Percentiles rank a stretch among this genome's conserved stretches.
phyloP scores from a whole-genome alignment of 2,329 filamentous ascomycete species.

The Claviceps humidiphila region DNA sequence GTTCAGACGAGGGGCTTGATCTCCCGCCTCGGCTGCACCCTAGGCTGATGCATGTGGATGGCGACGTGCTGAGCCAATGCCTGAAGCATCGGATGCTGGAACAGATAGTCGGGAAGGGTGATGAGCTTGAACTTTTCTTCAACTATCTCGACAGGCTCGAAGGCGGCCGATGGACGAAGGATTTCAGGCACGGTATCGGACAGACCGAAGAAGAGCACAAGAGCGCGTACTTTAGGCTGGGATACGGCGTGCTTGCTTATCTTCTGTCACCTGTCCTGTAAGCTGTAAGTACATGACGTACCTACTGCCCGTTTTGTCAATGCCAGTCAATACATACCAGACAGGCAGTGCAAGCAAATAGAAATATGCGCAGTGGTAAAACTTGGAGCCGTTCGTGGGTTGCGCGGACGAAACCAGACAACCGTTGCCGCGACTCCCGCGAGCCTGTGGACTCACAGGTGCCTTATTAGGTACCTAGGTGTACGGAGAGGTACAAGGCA shows the following conservation, averaged over 20 bases:
- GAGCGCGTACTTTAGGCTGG: constrained; percentile 30
- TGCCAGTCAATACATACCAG: background rate
- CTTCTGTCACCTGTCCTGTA: constrained; percentile 38
- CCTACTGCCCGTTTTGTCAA: background rate
- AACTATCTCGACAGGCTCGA: constrained; percentile 38
- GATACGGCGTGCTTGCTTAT: constrained; percentile 41
- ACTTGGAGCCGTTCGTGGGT: no score
- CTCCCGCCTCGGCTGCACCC: constrained; percentile 27
- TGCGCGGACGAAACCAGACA: no score
- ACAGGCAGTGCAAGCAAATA: background rate
- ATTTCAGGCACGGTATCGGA: constrained; percentile 13
- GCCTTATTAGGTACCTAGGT: no score
- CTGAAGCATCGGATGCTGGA: constrained; percentile 33
- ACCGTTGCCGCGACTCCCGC: no score
- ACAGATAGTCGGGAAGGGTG: constrained; percentile 21
- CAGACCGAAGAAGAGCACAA: constrained; percentile 11
- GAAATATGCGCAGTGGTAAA: no score
- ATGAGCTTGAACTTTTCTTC: constrained; percentile 27
- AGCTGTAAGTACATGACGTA: background rate
- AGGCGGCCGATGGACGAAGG: constrained; percentile 25
- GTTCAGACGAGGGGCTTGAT: constrained; percentile 11
- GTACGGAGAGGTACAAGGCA: no score
- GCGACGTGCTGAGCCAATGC: constrained; percentile 48
- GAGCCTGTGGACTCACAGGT: no score
- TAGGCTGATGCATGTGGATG: constrained; percentile 51